Evolutionary conservation across 495 filamentous ascomycete species (phyloP), one percentile per base, ranked within the genome.

Genomic region (Opeltia flavorubescens): DNA sequence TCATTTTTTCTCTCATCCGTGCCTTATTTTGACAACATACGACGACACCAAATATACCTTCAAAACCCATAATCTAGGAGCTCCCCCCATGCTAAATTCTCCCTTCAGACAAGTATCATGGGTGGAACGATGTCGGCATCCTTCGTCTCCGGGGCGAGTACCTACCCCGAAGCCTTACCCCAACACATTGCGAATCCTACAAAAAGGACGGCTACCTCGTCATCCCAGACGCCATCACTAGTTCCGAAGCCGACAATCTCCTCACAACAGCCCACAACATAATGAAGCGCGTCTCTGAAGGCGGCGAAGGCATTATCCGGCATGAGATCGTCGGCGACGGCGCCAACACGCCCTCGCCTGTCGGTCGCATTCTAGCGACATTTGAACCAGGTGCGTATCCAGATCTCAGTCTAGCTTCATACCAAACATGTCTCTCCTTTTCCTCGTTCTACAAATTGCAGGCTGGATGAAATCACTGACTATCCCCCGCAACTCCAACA

Each of bases 311-410:
- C 21, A 46, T 46, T 15, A 46, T 21, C 6, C 35, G 43, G 26
- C 43, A 46, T 33, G 43, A 46, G 5, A 35, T 46, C 20, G 35
- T 27, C 8, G 28, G 30, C 9, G 18, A 13, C 30, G 26, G 6
- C 8, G 43, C n/a, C 17, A 12, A 33, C 12, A 23, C 13, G 9
- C 43, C 43, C n/a, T 46, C 43, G 9, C 43, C 43, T 15, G 15
- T 46, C 27, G 43, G 43, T 29, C 43, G 43, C 26, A 21, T 46
- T 46, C 26, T 46, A 17, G 43, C 43, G 6, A 46, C 43, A 15
- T 46, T 46, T 46, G 43, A 46, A 46, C 24, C 43, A 46, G 43
- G 43, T 46, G 8, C 21, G 24, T 46, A n/a, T n/a, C n/a, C n/a
- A n/a, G n/a, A n/a, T n/a, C n/a, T n/a, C n/a, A n/a, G n/a, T n/a